Base-by-base conservation (phyloP, 441 rosid species). In the Omphalea diandra region DNA sequence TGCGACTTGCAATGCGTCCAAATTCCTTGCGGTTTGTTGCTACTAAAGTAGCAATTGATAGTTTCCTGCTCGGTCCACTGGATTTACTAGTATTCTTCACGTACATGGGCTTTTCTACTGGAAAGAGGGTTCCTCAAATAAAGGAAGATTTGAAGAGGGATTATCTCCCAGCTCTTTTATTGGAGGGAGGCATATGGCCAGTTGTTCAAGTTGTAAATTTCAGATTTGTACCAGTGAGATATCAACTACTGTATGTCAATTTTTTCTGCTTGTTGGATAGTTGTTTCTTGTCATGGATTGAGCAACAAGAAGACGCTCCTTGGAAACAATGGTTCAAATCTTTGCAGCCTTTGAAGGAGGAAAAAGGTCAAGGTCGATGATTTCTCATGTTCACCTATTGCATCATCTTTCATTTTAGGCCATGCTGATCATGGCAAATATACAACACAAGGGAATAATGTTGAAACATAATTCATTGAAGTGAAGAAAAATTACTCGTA, bases 221-320 rank as follows among this genome's bases (percentile, higher is more conserved):
- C 68, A 77, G 84, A 12, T 87, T 76, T 43, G 55, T 87, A 44
- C 87, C 91, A 0, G 87, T 87, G 57, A 79, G 86, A 77, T 85
- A 85, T 72, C 88, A 84, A 56, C 82, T 87, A 29, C 76, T 83
- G 26, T 85, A 87, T 26, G 91, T 77, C 24, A 84, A 84, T 74
- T 53, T 71, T 33, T 87, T 87, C 75, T 85, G 87, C 82, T 77
- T 87, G 84, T 75, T 87, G 73, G 91, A 84, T 75, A 87, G 91
- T 59, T 81, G 86, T 63, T 85, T 87, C 67, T 74, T 87, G 46
- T 85, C 84, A 9, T 83, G 89, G 89, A 0, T 83, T 9, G 86
- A 85, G 72, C 89, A 87, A 75, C 91, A 87, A 72, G 76, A 80
- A 70, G 83, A 85, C 75, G 89, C 86, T 66, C 63, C 89, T 9